Percentiles rank a stretch among this genome's conserved stretches.
These are phyloP conservation scores for Annona squamosa DNA, from an alignment of 164 flowering plant species.

Conservation along the genomic window DNA sequence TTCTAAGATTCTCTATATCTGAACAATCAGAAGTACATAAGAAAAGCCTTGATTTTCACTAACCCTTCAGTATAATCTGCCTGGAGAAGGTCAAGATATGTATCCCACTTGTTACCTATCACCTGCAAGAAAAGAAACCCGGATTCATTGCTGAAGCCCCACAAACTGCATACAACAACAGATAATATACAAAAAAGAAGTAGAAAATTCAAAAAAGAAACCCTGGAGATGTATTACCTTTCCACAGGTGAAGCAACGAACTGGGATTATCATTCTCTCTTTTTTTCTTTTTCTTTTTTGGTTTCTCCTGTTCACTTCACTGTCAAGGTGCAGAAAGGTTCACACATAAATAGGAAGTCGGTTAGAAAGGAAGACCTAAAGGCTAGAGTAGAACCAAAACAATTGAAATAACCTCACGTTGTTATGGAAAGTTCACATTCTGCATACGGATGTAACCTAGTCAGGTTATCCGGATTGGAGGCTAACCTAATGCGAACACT, in stretches of 20 bases:
- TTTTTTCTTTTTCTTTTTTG: neutral
- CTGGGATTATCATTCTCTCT: constrained; percentile 66
- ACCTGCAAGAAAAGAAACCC: constrained; percentile 30
- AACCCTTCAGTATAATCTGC: constrained; percentile 85
- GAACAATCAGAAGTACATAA: too few relatives aligned
- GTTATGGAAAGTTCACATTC: too few relatives aligned
- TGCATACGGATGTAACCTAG: too few relatives aligned
- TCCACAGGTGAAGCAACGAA: constrained; percentile 86
- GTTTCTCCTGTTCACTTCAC: neutral
- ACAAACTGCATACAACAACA: neutral
- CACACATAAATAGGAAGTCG: too few relatives aligned
- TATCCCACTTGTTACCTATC: constrained; percentile 87
- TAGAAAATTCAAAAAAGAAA: neutral
- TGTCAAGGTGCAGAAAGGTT: too few relatives aligned
- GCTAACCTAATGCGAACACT: too few relatives aligned
- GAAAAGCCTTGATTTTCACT: constrained; percentile 1
- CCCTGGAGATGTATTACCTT: constrained; percentile 33
- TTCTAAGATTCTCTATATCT: too few relatives aligned
- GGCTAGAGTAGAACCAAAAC: too few relatives aligned
- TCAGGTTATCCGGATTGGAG: too few relatives aligned
- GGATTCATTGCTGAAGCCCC: neutral
- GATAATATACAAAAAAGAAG: neutral
- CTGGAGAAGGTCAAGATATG: constrained; percentile 84
- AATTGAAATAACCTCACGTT: too few relatives aligned
- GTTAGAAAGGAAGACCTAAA: too few relatives aligned